These are phyloP conservation scores for Fusarium sp. DNA, from an alignment of 2,329 filamentous ascomycete genomes.

Conservation along the genomic window DNA sequence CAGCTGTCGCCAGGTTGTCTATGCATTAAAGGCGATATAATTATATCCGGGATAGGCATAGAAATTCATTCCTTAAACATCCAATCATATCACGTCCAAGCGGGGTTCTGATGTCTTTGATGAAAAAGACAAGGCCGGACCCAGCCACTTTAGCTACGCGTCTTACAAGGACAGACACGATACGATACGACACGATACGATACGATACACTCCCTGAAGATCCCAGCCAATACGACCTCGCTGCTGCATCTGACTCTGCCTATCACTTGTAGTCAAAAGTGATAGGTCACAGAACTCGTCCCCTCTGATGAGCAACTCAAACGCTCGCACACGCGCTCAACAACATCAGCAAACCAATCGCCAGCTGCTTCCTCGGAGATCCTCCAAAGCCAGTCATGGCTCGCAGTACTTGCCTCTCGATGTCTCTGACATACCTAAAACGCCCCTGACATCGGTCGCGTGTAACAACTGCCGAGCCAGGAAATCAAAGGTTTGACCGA, in stretches of 20 bases:
- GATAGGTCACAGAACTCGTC: background rate
- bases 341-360: constrained; percentile 20
- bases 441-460: constrained; percentile 21
- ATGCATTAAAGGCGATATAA: constrained; percentile 1
- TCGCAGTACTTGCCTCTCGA: constrained; percentile 12
- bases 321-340: constrained; percentile 12
- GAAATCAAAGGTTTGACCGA: constrained; percentile 24
- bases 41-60: background rate
- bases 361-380: constrained; percentile 17
- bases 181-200: background rate
- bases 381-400: background rate
- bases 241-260: background rate
- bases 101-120: background rate
- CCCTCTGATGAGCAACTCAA: constrained; percentile 13
- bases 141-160: background rate
- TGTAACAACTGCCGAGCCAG: constrained; percentile 22
- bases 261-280: constrained; percentile 3
- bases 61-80: fast-evolving
- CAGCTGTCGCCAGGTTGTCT: background rate
- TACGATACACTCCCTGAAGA: background rate
- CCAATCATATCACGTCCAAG: background rate
- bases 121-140: background rate
- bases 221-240: background rate
- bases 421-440: constrained; percentile 1
- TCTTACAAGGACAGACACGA: background rate